Percentiles rank a stretch among this genome's conserved stretches.
Conservation (phyloP, 2,329 filamentous ascomycete genomes). For the Fusarium nygamai region DNA sequence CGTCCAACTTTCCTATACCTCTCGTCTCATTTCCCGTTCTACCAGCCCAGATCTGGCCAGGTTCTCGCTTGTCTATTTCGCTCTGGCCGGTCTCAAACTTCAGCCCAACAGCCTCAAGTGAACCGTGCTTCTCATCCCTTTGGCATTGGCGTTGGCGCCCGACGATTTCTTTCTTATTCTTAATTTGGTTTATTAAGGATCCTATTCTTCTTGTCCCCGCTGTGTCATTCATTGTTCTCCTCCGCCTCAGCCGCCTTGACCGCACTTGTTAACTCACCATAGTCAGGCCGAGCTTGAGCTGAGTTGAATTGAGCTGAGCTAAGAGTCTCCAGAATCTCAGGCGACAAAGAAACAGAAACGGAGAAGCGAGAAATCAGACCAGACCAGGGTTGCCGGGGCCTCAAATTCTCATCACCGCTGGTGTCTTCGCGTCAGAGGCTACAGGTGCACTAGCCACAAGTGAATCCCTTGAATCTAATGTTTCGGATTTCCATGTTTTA, state of each 20-base stretch:
- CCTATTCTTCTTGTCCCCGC: neutral
- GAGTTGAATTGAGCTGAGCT: constrained; percentile 8
- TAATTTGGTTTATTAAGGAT: neutral
- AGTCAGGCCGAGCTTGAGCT: neutral
- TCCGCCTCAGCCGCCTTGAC: constrained; percentile 19
- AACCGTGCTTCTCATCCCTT: constrained; percentile 29
- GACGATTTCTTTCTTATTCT: constrained; percentile 5
- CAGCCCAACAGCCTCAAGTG: constrained; percentile 34
- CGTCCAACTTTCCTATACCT: neutral
- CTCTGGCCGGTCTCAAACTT: constrained; percentile 43
- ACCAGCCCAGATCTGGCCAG: neutral
- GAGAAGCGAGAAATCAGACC: constrained; percentile 14
- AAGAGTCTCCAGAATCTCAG: neutral
- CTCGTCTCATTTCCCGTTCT: neutral
- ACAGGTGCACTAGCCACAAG: constrained; percentile 29
- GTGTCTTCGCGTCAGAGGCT: constrained; percentile 28
- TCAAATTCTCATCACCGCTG: constrained; percentile 14
- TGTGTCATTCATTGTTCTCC: constrained; percentile 4
- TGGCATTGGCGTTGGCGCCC: constrained; percentile 7
- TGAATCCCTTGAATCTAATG: constrained; percentile 29
- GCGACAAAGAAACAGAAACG: constrained; percentile 16
- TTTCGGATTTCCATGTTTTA: constrained; percentile 37
- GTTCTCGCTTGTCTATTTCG: constrained; percentile 19
- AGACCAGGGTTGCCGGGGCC: constrained; percentile 19
- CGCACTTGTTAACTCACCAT: neutral